Conservation (phyloP, 2,329 filamentous ascomycete genomes). For the Paecilomyces sp. region DNA sequence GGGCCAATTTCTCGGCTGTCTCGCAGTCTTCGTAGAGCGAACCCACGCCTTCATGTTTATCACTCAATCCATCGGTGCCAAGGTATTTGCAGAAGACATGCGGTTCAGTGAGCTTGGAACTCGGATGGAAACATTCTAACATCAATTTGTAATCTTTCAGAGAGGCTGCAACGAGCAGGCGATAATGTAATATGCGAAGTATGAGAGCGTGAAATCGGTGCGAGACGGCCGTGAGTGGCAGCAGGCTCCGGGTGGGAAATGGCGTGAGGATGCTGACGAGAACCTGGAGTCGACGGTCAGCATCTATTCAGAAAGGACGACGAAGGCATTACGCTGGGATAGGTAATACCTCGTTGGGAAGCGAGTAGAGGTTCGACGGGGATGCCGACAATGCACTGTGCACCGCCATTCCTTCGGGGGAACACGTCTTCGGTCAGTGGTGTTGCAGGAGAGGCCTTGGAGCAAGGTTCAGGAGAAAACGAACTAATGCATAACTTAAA, state of each 20-base stretch:
- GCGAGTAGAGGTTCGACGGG: not conserved
- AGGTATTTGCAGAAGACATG: conserved; percentile 63
- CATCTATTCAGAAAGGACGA: not conserved
- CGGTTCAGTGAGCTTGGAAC: conserved; percentile 60
- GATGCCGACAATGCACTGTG: not conserved
- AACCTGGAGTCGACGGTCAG: conserved; percentile 33
- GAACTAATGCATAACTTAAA: not conserved
- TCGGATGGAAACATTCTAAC: conserved; percentile 72
- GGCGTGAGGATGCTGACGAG: conserved; percentile 44
- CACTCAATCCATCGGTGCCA: conserved; percentile 54
- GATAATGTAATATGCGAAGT: conserved; percentile 56
- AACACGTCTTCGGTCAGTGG: not conserved
- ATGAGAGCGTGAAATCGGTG: conserved; percentile 58
- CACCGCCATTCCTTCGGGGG: not conserved
- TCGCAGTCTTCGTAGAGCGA: conserved; percentile 27
- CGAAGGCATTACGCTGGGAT: not conserved
- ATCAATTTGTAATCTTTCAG: conserved; percentile 60
- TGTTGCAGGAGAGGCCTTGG: not conserved
- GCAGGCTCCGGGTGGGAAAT: conserved; percentile 45
- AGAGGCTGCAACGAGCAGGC: conserved; percentile 53
- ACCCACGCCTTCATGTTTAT: conserved; percentile 31
- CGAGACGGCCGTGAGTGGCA: conserved; percentile 53
- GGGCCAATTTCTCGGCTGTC: conserved; percentile 28
- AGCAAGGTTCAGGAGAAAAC: not conserved
- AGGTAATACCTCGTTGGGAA: not conserved